A percentile compares a stretch with the other conserved stretches of the same genome.
Conservation (phyloP, 805 yeast species). For the Zygosaccharomyces rouxii region DNA sequence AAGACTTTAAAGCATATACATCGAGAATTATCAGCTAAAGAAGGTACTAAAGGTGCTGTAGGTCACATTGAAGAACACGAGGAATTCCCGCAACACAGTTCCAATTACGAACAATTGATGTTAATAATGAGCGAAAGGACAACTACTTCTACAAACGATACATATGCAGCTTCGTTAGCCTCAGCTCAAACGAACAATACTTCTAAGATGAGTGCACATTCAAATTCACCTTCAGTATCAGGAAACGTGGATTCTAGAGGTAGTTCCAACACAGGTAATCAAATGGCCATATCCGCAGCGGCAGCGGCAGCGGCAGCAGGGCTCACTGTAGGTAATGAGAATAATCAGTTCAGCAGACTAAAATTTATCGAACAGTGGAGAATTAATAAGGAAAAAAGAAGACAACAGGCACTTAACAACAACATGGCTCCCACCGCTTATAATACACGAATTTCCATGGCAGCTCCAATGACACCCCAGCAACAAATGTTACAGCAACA, state of each 20-base stretch:
- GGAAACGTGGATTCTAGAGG: constrained; percentile 16
- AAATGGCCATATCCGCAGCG: constrained; percentile 35
- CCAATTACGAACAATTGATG: constrained; percentile 92
- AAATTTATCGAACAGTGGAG: constrained; percentile 86
- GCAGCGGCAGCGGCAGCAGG: constrained; percentile 41
- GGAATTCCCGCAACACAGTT: constrained; percentile 66
- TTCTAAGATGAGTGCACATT: constrained; percentile 16
- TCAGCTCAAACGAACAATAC: constrained; percentile 25
- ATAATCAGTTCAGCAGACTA: constrained; percentile 73
- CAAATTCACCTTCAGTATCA: constrained; percentile 9
- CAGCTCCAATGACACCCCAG: constrained; percentile 27
- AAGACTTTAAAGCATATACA: constrained; percentile 36
- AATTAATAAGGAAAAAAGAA: constrained; percentile 54
- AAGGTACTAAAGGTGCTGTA: constrained; percentile 38
- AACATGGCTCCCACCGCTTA: constrained; percentile 28
- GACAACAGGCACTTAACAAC: constrained; percentile 39
- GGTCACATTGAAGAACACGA: constrained; percentile 55
- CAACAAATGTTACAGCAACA: constrained; percentile 32
- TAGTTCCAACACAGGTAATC: constrained; percentile 35
- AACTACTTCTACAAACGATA: constrained; percentile 38
- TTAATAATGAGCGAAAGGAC: constrained; percentile 51
- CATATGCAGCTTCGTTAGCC: constrained; percentile 36
- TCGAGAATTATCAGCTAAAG: constrained; percentile 39
- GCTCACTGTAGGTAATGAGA: constrained; percentile 31
- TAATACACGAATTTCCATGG: constrained; percentile 34